Evolutionary conservation across 2,329 filamentous ascomycete species (phyloP).

Genomic region (Calonectria pteridis): DNA sequence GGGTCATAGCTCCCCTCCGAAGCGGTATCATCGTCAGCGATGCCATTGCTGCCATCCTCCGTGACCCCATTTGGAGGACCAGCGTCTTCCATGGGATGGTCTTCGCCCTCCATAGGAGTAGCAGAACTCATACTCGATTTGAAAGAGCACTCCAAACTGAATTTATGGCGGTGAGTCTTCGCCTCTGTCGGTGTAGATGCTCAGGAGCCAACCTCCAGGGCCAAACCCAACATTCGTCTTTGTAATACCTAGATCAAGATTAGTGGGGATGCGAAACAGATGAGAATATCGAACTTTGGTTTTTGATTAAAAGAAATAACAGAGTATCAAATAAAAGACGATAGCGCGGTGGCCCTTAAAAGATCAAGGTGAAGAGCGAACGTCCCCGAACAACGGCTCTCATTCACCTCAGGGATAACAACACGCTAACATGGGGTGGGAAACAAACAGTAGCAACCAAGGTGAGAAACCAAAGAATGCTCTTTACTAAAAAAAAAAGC

Average conservation of each 20-base stretch:
- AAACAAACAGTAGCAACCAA: not conserved
- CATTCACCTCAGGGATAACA: not conserved
- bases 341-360: not conserved
- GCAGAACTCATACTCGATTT: conserved; percentile 12
- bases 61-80: conserved; percentile 45
- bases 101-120: conserved; percentile 57
- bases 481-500: not conserved
- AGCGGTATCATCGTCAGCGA: conserved; percentile 50
- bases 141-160: not conserved
- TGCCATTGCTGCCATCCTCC: conserved; percentile 30
- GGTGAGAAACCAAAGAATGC: not conserved
- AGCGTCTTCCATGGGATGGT: conserved; percentile 59
- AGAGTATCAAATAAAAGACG: not conserved
- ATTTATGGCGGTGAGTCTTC: not conserved
- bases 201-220: not conserved
- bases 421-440: not conserved
- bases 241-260: not conserved
- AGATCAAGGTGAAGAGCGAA: not conserved
- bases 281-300: too few relatives aligned
- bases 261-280: not conserved
- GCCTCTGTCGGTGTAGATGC: not conserved
- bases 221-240: not conserved
- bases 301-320: too few relatives aligned
- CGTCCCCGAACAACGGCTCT: not conserved
- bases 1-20: conserved; percentile 51